Conservation (phyloP, 371 early-diverging fungal species). For the Mucor irregularis region DNA sequence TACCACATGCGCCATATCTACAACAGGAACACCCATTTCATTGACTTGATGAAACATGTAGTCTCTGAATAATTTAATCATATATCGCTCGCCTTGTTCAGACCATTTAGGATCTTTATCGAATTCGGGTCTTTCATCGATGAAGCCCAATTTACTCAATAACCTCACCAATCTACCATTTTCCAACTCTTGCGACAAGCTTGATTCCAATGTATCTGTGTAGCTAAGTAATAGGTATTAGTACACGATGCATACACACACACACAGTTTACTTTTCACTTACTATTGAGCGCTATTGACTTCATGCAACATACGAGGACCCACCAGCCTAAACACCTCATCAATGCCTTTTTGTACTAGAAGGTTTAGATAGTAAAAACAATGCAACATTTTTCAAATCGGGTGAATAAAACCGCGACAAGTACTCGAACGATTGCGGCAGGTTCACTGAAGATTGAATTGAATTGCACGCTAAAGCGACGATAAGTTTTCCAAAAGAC, state of each 20-base stretch:
- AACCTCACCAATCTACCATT: slow-evolving; percentile 87
- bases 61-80: slow-evolving; percentile 94
- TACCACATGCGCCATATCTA: slow-evolving; percentile 91
- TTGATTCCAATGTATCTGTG: slow-evolving; percentile 79
- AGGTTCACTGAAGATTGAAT: slow-evolving; percentile 63
- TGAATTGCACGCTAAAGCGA: slow-evolving; percentile 78
- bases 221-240: slow-evolving; percentile 37
- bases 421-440: slow-evolving; percentile 74
- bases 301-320: slow-evolving; percentile 76
- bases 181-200: slow-evolving; percentile 79
- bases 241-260: neutral
- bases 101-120: slow-evolving; percentile 92
- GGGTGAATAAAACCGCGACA: slow-evolving; percentile 71
- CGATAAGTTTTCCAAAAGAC: slow-evolving; percentile 84
- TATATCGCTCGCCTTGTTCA: slow-evolving; percentile 94
- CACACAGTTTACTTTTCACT: slow-evolving; percentile 18
- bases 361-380: slow-evolving; percentile 80
- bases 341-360: slow-evolving; percentile 79
- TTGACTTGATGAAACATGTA: slow-evolving; percentile 96
- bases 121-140: slow-evolving; percentile 95
- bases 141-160: slow-evolving; percentile 86
- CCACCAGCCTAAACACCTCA: slow-evolving; percentile 81
- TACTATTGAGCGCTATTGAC: slow-evolving; percentile 72
- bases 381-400: slow-evolving; percentile 82
- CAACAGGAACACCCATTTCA: slow-evolving; percentile 80